Percentiles rank a stretch among this genome's conserved stretches.
phyloP scores from a whole-genome alignment of 352 stramenopile genomes.

The Phytophthora boehmeriae region DNA sequence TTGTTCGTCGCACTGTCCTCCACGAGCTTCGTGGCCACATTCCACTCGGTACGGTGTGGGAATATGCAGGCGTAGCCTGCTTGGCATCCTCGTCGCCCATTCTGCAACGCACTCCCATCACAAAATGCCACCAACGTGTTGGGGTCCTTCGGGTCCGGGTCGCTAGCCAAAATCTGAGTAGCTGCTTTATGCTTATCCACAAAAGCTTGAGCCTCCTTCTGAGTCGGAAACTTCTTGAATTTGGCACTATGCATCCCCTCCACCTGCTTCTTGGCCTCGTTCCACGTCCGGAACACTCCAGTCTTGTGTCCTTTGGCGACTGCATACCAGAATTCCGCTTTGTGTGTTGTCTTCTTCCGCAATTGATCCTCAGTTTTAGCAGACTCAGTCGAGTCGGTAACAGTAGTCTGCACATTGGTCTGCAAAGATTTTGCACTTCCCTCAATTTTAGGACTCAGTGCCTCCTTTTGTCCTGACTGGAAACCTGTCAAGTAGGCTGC shows the following conservation, averaged over 20 bases:
- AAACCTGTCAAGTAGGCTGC: conserved; percentile 14
- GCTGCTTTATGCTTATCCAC: conserved; percentile 35
- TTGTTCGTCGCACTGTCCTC: conserved; percentile 58
- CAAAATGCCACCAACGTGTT: conserved; percentile 78
- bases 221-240: conserved; percentile 64
- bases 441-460: not conserved
- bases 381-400: not conserved
- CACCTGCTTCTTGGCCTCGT: conserved; percentile 58
- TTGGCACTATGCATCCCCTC: conserved; percentile 55
- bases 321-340: conserved; percentile 36
- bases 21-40: conserved; percentile 58
- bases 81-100: conserved; percentile 54
- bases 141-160: conserved; percentile 55
- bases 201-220: conserved; percentile 56
- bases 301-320: conserved; percentile 57
- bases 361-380: not conserved
- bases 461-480: not conserved
- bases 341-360: not conserved
- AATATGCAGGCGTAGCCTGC: conserved; percentile 82
- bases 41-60: conserved; percentile 64
- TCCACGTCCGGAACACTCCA: conserved; percentile 63
- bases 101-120: conserved; percentile 72
- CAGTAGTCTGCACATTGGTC: conserved; percentile 4
- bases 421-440: too few relatives aligned
- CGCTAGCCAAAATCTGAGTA: conserved; percentile 5